Evolutionary conservation across 495 filamentous ascomycete genomes (phyloP), one percentile per base, ranked within the genome.

Genomic region (Penicillium subrubescens): DNA sequence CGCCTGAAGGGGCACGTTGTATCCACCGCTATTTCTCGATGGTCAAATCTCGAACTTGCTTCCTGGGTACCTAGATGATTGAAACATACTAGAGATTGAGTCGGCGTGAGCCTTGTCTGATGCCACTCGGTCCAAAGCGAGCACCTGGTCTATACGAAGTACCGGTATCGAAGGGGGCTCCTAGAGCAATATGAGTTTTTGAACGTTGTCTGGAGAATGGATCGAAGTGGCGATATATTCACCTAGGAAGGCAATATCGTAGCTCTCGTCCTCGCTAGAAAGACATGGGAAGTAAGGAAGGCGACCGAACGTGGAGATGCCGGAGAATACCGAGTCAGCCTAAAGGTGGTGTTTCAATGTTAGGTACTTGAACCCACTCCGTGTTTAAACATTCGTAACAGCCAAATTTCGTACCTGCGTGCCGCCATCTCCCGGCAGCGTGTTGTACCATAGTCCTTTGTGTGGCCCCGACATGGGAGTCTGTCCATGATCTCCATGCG

Each of bases 201-300:
- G 44, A 23, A 51, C n/a, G 33, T 15, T 6, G 14, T 31, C n/a
- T 17, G 15, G 5, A 21, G 19, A 3, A 1, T 17, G 11, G 33
- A 29, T 19, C 46, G 19, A 8, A 58, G 6, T 33, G 54, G 57
- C 53, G 37, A 41, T 17, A 12, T 41, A 41, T 41, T 17, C 75
- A 81, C 91, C 91, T 31, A 96, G 70, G 73, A 96, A 91, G 29
- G 92, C 92, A 75, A 95, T 94, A 63, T 96, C 92, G 69, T 88
- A 95, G 68, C 81, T 86, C 66, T 88, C 84, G 19, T 84, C 80
- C 37, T 92, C 85, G 44, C 84, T 91, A 2, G 89, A 76, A 7
- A 96, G 81, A 69, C 92, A 96, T 37, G 92, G 91, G 60, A 85
- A 87, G 77, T 94, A 95, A 2, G 88, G 85, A 5, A 95, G 76